Evolutionary conservation across 1,284 basidiomycete species (phyloP), one percentile per base, ranked within the genome.

Genomic region (Amylostereum chailletii): DNA sequence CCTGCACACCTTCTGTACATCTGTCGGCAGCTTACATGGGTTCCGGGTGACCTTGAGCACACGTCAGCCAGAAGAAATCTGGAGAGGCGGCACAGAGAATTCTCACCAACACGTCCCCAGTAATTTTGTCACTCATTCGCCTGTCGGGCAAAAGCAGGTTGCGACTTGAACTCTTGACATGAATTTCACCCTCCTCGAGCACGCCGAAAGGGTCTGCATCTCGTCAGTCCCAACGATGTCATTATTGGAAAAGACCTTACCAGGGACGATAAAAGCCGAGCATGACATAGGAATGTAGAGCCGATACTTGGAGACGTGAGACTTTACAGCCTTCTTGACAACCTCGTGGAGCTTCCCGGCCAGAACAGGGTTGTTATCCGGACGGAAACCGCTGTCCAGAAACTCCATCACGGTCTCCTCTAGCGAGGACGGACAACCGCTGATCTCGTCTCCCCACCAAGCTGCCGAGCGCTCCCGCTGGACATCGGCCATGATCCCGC

Each of bases 11-110:
- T 71, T 73, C 51, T 71, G 69, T 0, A 71, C 62, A 53, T 76
- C 74, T 1, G 65, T 68, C 1, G 71, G 69, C 0, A 74, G 58
- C 50, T 75, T 75, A 58, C 72, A 74, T 1, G 74, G 74, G 55
- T 70, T 69, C 6, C 73, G 60, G 5, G 69, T 72, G 8, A 72
- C 65, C 72, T 69, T 45, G 51, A 46, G 3, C 7, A 40, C 46
- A 27, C 40, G 27, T 33, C 2, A 33, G 11, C 36, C 10, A 49
- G 29, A 19, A 40, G n/a, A 31, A 39, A 19, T 46, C 0, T 32
- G 2, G 37, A 31, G 5, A 31, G n/a, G 33, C 36, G 11, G 19
- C 26, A 44, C 8, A 45, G 11, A 3, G 11, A 27, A 36, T 30
- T 58, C 67, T 40, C 48, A 72, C 71, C 53, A 74, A 53, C 5